phyloP scores from a whole-genome alignment of 768 basidiomycete species.

The Leccinum longicurvipes region DNA sequence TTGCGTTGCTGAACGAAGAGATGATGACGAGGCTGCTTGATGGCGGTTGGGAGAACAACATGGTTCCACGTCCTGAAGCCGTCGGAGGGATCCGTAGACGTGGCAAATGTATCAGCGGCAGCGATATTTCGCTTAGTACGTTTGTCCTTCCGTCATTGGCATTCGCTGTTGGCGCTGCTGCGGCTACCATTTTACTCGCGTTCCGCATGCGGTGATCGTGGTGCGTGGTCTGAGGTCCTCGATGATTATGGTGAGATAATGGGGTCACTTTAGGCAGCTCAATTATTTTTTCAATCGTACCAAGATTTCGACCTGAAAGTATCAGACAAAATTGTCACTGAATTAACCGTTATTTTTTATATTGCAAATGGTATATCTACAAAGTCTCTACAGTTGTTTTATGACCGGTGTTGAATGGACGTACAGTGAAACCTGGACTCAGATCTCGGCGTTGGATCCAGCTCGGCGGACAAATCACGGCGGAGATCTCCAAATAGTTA shows the following conservation, averaged over 20 bases:
- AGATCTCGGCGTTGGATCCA: background rate
- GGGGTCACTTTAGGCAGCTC: background rate
- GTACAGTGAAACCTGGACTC: background rate
- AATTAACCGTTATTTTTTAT: background rate
- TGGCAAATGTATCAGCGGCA: background rate
- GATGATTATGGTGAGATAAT: background rate
- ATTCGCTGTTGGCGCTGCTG: conserved; percentile 44
- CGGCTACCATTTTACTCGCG: conserved; percentile 32
- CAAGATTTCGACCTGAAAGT: background rate
- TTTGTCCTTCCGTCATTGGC: conserved; percentile 33
- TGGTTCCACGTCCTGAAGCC: conserved; percentile 43
- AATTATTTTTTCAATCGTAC: background rate
- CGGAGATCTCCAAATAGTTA: background rate
- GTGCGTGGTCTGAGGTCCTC: conserved; percentile 1
- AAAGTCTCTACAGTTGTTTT: too few species aligned
- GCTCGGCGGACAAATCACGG: background rate
- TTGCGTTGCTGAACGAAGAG: conserved; percentile 64
- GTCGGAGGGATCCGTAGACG: conserved; percentile 32
- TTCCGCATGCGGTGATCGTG: conserved; percentile 31
- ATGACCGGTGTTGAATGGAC: too few species aligned
- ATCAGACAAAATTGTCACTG: background rate
- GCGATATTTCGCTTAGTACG: conserved; percentile 7
- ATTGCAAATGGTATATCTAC: background rate
- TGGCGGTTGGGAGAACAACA: conserved; percentile 79
- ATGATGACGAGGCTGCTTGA: conserved; percentile 67